These are phyloP conservation scores for Colletotrichum trifolii DNA, from an alignment of 2,329 filamentous ascomycete species.

Conservation along the genomic window DNA sequence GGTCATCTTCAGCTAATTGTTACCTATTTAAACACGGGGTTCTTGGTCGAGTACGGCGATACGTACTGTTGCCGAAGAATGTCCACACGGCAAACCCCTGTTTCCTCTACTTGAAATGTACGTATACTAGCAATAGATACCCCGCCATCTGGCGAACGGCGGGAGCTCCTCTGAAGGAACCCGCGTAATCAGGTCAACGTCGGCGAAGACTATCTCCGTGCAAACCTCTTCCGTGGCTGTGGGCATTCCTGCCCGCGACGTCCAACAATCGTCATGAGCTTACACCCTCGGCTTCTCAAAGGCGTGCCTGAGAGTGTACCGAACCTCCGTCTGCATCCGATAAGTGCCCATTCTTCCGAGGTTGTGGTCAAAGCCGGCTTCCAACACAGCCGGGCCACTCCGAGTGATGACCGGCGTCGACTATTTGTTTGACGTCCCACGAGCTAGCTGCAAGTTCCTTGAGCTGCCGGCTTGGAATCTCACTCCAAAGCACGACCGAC, in stretches of 20 bases:
- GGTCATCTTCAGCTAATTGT: slow-evolving; percentile 6
- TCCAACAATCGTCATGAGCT: neutral
- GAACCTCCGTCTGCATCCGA: slow-evolving; percentile 22
- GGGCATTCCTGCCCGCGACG: neutral
- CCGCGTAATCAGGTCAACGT: slow-evolving; percentile 8
- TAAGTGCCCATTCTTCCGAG: slow-evolving; percentile 24
- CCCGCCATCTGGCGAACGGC: slow-evolving; percentile 16
- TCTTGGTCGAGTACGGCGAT: neutral
- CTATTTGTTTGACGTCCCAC: neutral
- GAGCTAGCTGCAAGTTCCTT: neutral
- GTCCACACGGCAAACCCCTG: too few relatives aligned
- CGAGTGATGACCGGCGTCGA: slow-evolving; percentile 20
- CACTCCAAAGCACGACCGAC: too few relatives aligned
- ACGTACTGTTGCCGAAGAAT: too few relatives aligned
- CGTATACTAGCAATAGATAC: neutral
- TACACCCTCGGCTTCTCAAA: neutral
- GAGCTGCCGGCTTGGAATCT: neutral
- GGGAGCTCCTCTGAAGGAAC: neutral
- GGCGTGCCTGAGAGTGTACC: neutral
- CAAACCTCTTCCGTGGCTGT: neutral
- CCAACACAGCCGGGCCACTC: slow-evolving; percentile 15
- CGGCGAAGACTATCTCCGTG: slow-evolving; percentile 20
- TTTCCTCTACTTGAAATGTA: too few relatives aligned
- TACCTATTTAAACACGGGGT: neutral
- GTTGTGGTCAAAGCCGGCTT: slow-evolving; percentile 8